Conservation (phyloP, 768 basidiomycete genomes). For the Calvatia gigantea region DNA sequence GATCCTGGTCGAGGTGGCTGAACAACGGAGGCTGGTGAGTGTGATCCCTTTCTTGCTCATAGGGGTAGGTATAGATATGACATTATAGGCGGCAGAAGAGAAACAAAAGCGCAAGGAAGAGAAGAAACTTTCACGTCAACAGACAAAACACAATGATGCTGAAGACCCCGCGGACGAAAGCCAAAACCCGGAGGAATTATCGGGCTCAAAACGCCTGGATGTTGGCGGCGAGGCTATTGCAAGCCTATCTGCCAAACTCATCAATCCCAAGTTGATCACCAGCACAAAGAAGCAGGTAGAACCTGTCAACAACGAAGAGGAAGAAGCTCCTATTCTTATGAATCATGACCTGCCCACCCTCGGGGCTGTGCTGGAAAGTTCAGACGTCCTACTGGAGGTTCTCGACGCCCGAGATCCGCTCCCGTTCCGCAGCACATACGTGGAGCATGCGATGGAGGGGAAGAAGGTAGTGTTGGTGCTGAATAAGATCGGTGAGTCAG, state of each 20-base stretch:
- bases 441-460: slow-evolving; percentile 51
- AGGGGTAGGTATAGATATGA: not conserved
- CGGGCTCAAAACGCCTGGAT: slow-evolving; percentile 36
- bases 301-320: slow-evolving; percentile 40
- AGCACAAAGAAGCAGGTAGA: slow-evolving; percentile 24
- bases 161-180: slow-evolving; percentile 20
- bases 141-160: slow-evolving; percentile 25
- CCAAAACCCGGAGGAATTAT: slow-evolving; percentile 20
- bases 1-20: slow-evolving; percentile 86
- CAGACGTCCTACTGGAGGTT: slow-evolving; percentile 78
- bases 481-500: slow-evolving; percentile 81
- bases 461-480: slow-evolving; percentile 59
- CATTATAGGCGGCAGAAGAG: slow-evolving; percentile 66
- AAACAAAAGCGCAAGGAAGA: slow-evolving; percentile 64
- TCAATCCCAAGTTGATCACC: slow-evolving; percentile 31
- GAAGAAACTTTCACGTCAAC: slow-evolving; percentile 34
- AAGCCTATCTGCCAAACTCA: slow-evolving; percentile 39
- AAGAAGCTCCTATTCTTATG: slow-evolving; percentile 56
- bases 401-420: slow-evolving; percentile 84
- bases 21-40: slow-evolving; percentile 71
- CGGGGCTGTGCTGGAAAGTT: slow-evolving; percentile 63
- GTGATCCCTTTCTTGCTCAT: not conserved
- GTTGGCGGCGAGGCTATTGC: slow-evolving; percentile 48
- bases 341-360: slow-evolving; percentile 63
- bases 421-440: slow-evolving; percentile 57